phyloP scores from a whole-genome alignment of 306 rosid genomes.

The Geum urbanum region DNA sequence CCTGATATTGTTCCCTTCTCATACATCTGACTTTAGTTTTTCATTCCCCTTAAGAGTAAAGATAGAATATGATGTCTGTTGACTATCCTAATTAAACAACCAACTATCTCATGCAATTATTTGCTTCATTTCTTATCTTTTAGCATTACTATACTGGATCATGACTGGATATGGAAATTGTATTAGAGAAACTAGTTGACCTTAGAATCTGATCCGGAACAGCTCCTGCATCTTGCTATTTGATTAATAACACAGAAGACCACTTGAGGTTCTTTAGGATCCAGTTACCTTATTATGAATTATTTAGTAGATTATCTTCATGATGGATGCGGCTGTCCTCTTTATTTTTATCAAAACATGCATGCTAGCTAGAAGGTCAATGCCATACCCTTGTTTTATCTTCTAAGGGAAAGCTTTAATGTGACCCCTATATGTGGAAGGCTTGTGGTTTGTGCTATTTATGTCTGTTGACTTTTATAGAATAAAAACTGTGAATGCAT shows the following conservation, averaged over 20 bases:
- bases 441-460: not conserved
- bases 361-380: not conserved
- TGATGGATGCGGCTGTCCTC: not conserved
- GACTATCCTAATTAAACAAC: not conserved
- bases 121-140: constrained; percentile 9
- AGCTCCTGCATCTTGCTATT: not conserved
- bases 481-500: not conserved
- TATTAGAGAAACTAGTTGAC: constrained; percentile 8
- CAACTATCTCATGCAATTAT: constrained; percentile 9
- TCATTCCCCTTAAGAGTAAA: constrained; percentile 3
- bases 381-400: not conserved
- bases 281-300: not conserved
- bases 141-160: not conserved
- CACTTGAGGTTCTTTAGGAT: not conserved
- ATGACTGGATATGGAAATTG: not conserved
- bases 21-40: not conserved
- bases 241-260: not conserved
- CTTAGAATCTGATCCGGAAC: not conserved
- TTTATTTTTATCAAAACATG: not conserved
- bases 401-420: not conserved
- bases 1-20: constrained; percentile 11
- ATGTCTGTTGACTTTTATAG: too few relatives aligned
- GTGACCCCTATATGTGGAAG: not conserved
- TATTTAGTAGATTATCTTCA: not conserved
- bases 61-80: not conserved